phyloP scores from a whole-genome alignment of 768 basidiomycete genomes.

The Tephrocybe sp. region DNA sequence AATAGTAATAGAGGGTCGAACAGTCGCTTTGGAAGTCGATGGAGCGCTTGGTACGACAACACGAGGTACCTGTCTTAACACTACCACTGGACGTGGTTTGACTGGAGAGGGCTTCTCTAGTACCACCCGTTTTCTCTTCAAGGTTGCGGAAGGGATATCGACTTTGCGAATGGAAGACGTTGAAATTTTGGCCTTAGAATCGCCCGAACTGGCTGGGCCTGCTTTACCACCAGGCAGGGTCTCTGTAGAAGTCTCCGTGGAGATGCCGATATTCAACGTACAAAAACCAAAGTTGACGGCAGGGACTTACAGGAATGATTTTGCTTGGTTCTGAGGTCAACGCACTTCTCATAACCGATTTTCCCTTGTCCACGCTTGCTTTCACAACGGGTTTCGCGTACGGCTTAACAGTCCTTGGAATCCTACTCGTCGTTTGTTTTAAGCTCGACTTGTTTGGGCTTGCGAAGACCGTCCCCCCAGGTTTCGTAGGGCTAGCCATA shows the following conservation, averaged over 20 bases:
- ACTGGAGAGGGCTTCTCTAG: slow-evolving; percentile 26
- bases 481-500: slow-evolving; percentile 18
- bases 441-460: slow-evolving; percentile 43
- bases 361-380: slow-evolving; percentile 7
- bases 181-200: not conserved
- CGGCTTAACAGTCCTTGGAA: slow-evolving; percentile 64
- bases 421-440: slow-evolving; percentile 56
- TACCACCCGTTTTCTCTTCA: slow-evolving; percentile 45
- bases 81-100: slow-evolving; percentile 24
- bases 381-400: slow-evolving; percentile 43
- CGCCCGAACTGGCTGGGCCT: slow-evolving; percentile 1
- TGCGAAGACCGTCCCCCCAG: slow-evolving; percentile 19
- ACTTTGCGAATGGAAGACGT: not conserved
- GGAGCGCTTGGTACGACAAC: slow-evolving; percentile 7
- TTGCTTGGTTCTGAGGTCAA: slow-evolving; percentile 18
- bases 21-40: slow-evolving; percentile 1
- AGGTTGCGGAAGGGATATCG: slow-evolving; percentile 13
- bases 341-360: slow-evolving; percentile 20
- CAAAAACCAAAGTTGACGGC: not conserved
- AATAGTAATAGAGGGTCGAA: not conserved
- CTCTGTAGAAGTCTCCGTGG: not conserved
- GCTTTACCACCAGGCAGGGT: not conserved
- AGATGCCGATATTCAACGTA: not conserved
- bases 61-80: slow-evolving; percentile 29
- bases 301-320: slow-evolving; percentile 5